Base-by-base conservation (phyloP, 148 eudicot species). In the Chenopodium quinoa region DNA sequence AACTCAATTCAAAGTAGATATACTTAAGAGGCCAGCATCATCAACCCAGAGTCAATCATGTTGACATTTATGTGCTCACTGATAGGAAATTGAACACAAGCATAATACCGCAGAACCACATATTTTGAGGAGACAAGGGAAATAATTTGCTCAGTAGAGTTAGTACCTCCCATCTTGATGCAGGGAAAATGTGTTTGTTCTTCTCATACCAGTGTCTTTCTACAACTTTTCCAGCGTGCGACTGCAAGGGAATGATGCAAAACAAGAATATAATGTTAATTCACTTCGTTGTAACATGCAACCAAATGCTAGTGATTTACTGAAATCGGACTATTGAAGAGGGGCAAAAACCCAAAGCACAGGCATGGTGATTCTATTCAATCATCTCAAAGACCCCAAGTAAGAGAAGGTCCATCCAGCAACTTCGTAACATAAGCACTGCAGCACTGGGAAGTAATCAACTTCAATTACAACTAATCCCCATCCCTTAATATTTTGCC, bases 141-240 rank as follows among this genome's bases (percentile, higher is more conserved):
- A 75, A 58, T 64, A 82, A 66, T 14, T 3, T 37, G 78, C 29
- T 56, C 81, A 67, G 80, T 77, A 82, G 76, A 64, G 82, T 64
- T 16, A 11, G 68, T 82, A 95, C 98, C 98, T 95, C 98, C 98
- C 98, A 95, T 91, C 98, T 88, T 83, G 98, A 95, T 40, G 98
- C 98, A 48, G 98, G 98, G 80, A 95, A 95, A 71, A 95, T 95
- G 85, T 95, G 99, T 79, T 95, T 95, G 90, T 95, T 95, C 91
- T 95, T 95, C 80, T 95, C 99, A 63, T 95, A 95, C 99, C 99
- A 95, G 81, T 95, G 99, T 80, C 99, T 88, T 85, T 95, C 99
- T 46, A 95, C 97, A 80, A 95, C 99, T 92, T 95, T 95, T 23
- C 99, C 99, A 82, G 99, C 99, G 86, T 95, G 99, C 4, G 99